Percentiles rank a stretch among this genome's conserved stretches.
Evolutionary conservation across 2,329 filamentous ascomycete genomes (phyloP).

Genomic region (Fusarium algeriense): DNA sequence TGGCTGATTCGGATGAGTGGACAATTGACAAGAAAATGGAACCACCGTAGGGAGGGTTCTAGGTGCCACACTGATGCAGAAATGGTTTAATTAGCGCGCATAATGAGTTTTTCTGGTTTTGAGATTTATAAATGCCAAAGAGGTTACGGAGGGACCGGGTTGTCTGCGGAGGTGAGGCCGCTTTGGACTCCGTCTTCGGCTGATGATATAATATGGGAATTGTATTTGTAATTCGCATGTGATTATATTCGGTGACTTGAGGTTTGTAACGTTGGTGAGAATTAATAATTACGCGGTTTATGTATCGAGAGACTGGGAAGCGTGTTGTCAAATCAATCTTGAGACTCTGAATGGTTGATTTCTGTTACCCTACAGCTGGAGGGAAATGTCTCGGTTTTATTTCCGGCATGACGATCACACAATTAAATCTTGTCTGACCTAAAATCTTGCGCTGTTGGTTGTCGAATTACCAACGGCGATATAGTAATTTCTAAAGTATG

Average conservation of each 20-base stretch:
- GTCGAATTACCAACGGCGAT: not conserved
- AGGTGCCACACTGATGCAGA: constrained; percentile 9
- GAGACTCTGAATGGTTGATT: constrained; percentile 19
- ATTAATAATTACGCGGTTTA: not conserved
- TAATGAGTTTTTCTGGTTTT: constrained; percentile 7
- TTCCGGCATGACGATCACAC: not conserved
- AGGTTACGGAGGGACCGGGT: constrained; percentile 26
- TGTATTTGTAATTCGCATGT: not conserved
- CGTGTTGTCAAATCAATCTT: not conserved
- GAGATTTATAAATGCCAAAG: constrained; percentile 1
- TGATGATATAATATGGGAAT: not conserved
- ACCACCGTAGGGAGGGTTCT: constrained; percentile 20
- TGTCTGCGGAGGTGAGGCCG: constrained; percentile 12
- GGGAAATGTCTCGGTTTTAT: not conserved
- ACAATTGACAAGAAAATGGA: constrained; percentile 33
- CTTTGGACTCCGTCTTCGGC: constrained; percentile 42
- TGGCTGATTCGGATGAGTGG: constrained; percentile 46
- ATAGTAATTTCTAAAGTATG: not conserved
- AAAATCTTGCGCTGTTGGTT: not conserved
- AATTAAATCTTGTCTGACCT: not conserved
- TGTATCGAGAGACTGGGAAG: not conserved
- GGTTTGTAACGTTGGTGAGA: not conserved
- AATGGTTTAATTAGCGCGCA: constrained; percentile 30
- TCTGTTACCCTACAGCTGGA: not conserved
- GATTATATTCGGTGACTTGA: not conserved